Evolutionary conservation across 139 green algal genomes (phyloP).

Genomic region (Picochlorum sp.): DNA sequence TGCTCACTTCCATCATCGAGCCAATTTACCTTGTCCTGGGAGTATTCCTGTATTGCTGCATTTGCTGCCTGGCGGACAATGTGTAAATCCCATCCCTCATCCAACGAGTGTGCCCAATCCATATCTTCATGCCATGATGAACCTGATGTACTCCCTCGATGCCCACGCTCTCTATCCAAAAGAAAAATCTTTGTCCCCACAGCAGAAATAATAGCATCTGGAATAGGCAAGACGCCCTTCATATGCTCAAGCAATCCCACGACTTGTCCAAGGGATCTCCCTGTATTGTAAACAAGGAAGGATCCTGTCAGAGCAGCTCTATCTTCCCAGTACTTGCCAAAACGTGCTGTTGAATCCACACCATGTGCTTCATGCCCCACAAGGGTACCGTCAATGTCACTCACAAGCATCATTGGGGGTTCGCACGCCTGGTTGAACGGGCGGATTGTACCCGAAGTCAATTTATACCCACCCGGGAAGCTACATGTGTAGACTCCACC

Average conservation of each 20-base stretch:
- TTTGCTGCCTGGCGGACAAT: not conserved
- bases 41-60: slow-evolving; percentile 5
- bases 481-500: slow-evolving; percentile 34
- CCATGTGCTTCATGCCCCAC: slow-evolving; percentile 46
- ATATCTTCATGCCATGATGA: slow-evolving; percentile 68
- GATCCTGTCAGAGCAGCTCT: slow-evolving; percentile 46
- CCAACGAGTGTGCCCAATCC: slow-evolving; percentile 56
- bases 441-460: slow-evolving; percentile 38
- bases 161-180: slow-evolving; percentile 40
- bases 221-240: slow-evolving; percentile 53
- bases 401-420: slow-evolving; percentile 57
- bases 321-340: slow-evolving; percentile 73
- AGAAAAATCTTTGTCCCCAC: slow-evolving; percentile 84
- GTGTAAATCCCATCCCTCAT: slow-evolving; percentile 65
- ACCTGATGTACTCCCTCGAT: slow-evolving; percentile 36
- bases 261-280: slow-evolving; percentile 69
- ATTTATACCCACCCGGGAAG: slow-evolving; percentile 47
- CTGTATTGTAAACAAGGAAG: slow-evolving; percentile 80
- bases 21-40: slow-evolving; percentile 28
- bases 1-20: slow-evolving; percentile 79
- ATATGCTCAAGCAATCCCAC: slow-evolving; percentile 59
- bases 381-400: slow-evolving; percentile 84
- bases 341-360: slow-evolving; percentile 36
- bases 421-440: slow-evolving; percentile 44
- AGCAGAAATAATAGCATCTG: slow-evolving; percentile 75